Evolutionary conservation across 371 early-diverging fungal genomes (phyloP).

Genomic region (Apophysomyces variabilis): DNA sequence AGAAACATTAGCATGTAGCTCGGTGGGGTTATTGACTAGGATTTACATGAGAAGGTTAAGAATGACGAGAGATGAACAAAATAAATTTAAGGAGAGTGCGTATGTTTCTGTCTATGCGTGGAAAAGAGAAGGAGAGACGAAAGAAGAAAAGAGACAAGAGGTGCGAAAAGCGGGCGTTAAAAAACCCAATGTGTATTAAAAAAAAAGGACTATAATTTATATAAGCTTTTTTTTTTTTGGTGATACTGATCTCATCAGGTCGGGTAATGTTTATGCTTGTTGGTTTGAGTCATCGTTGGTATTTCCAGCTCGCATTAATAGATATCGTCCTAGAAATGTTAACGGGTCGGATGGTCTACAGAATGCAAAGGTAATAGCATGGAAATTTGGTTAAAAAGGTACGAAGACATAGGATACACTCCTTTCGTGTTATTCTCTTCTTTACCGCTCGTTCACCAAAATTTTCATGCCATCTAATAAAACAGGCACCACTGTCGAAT

Average conservation of each 20-base stretch:
- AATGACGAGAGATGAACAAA: slow-evolving; percentile 10
- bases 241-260: not conserved
- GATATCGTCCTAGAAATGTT: slow-evolving; percentile 24
- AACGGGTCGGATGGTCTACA: slow-evolving; percentile 28
- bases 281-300: not conserved
- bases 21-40: not conserved
- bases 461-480: slow-evolving; percentile 70
- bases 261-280: not conserved
- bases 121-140: not conserved
- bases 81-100: slow-evolving; percentile 7
- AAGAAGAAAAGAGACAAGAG: slow-evolving; percentile 9
- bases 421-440: not conserved
- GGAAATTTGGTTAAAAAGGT: not conserved
- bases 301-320: slow-evolving; percentile 24
- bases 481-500: slow-evolving; percentile 62
- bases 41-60: slow-evolving; percentile 3
- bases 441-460: slow-evolving; percentile 62
- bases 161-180: slow-evolving; percentile 4
- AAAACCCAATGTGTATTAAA: not conserved
- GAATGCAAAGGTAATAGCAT: not conserved
- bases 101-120: slow-evolving; percentile 3
- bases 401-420: not conserved
- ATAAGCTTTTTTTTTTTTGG: not conserved
- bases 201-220: not conserved
- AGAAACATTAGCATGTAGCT: not conserved